Conservation (phyloP, 2,329 filamentous ascomycete species). For the Ophiocordyceps sinensis region DNA sequence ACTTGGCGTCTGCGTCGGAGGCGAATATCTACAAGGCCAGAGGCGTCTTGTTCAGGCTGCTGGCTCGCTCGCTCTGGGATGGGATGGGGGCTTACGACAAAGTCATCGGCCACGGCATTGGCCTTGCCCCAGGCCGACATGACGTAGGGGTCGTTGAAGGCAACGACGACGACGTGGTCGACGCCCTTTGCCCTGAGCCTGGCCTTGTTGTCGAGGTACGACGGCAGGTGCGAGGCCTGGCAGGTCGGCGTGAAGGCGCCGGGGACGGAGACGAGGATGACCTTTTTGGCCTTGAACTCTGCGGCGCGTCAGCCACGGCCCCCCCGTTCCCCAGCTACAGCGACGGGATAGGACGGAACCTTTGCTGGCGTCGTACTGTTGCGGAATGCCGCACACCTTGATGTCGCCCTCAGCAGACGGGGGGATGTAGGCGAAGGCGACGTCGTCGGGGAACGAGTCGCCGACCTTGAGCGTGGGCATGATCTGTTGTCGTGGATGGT, state of each 20-base stretch:
- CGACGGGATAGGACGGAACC: no score
- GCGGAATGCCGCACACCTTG: constrained; percentile 63
- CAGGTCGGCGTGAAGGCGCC: constrained; percentile 81
- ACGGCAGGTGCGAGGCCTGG: constrained; percentile 66
- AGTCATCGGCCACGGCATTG: constrained; percentile 60
- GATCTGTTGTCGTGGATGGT: no score
- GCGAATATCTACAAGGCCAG: constrained; percentile 49
- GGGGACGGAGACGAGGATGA: constrained; percentile 40
- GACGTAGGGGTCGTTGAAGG: constrained; percentile 74
- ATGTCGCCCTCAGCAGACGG: constrained; percentile 57
- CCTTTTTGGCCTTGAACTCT: constrained; percentile 43
- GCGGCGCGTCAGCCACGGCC: no score
- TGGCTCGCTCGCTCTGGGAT: no score
- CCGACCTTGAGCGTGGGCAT: constrained; percentile 60
- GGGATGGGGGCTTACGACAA: constrained; percentile 39
- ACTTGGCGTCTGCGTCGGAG: constrained; percentile 52
- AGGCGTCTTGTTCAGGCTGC: no score
- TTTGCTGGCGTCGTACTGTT: constrained; percentile 67
- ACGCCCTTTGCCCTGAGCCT: constrained; percentile 68
- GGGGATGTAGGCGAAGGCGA: constrained; percentile 74
- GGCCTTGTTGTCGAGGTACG: constrained; percentile 59
- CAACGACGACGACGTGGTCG: constrained; percentile 67
- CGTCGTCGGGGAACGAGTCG: constrained; percentile 67
- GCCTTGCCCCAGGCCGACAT: constrained; percentile 88
- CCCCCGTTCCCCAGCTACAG: no score